Conservation (phyloP, 352 stramenopile species). For the Globisporangium takayamanum region DNA sequence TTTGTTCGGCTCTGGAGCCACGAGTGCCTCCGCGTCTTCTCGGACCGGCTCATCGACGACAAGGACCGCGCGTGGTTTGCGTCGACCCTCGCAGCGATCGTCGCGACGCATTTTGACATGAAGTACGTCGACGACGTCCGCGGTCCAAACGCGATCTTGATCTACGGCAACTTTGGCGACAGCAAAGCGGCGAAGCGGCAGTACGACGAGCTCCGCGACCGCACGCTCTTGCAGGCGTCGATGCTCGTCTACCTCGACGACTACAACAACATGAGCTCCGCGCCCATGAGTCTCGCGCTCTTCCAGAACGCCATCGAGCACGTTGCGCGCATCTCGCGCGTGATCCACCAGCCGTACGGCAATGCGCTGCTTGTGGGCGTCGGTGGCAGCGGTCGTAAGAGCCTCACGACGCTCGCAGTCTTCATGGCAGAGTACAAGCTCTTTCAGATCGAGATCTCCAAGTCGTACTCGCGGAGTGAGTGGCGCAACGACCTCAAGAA, state of each 20-base stretch:
- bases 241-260: conserved; percentile 93
- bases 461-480: conserved; percentile 89
- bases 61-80: conserved; percentile 87
- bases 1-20: conserved; percentile 90
- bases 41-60: conserved; percentile 88
- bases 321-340: conserved; percentile 87
- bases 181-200: conserved; percentile 53
- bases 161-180: conserved; percentile 90
- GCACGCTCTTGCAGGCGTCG: conserved; percentile 58
- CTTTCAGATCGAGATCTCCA: conserved; percentile 95
- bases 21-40: conserved; percentile 89
- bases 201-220: conserved; percentile 88
- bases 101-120: conserved; percentile 73
- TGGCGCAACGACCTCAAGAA: conserved; percentile 93
- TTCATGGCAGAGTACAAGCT: conserved; percentile 93
- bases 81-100: conserved; percentile 52
- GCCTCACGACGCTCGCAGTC: conserved; percentile 89
- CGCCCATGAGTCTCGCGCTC: conserved; percentile 92
- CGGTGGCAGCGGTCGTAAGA: conserved; percentile 89
- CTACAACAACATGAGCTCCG: conserved; percentile 93
- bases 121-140: conserved; percentile 62
- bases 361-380: conserved; percentile 93
- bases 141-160: conserved; percentile 58
- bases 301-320: conserved; percentile 95
- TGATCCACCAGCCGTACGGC: conserved; percentile 91